Conservation (phyloP, 208 protist genomes). For the Jaenimonas drosophilae region DNA sequence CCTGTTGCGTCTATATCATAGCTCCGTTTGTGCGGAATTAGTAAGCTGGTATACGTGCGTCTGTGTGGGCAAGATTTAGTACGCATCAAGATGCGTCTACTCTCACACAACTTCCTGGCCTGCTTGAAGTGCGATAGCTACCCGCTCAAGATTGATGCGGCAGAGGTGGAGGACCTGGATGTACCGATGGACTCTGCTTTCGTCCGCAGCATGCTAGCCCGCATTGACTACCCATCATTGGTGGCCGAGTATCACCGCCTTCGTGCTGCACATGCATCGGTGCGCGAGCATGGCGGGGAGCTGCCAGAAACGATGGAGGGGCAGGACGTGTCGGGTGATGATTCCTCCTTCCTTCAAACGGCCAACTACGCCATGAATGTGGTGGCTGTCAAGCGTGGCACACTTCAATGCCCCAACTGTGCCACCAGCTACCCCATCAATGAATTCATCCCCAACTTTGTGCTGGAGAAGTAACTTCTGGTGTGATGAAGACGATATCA, state of each 20-base stretch:
- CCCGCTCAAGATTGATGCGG: conserved; percentile 41
- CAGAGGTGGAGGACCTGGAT: conserved; percentile 33
- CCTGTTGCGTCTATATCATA: no score
- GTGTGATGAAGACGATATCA: no score
- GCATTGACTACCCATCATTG: conserved; percentile 47
- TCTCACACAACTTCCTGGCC: conserved; percentile 84
- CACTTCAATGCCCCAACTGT: conserved; percentile 59
- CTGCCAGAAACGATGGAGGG: conserved; percentile 49
- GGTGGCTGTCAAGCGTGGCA: conserved; percentile 59
- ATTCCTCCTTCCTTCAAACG: conserved; percentile 31
- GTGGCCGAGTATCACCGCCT: not conserved
- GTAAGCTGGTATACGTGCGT: no score
- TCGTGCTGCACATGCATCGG: not conserved
- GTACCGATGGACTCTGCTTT: conserved; percentile 71
- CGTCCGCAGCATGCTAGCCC: conserved; percentile 73
- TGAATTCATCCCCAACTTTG: conserved; percentile 87
- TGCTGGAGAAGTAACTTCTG: conserved; percentile 21
- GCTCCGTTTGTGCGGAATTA: no score
- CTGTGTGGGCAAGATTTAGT: no score
- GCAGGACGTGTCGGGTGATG: conserved; percentile 39
- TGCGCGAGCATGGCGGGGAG: not conserved
- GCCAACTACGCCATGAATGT: conserved; percentile 64
- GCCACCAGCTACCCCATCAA: conserved; percentile 43
- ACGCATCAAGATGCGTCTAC: conserved; percentile 44
- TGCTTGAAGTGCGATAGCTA: conserved; percentile 75